Base-by-base conservation (phyloP, 768 basidiomycete species). In the Gyrodon lividus region DNA sequence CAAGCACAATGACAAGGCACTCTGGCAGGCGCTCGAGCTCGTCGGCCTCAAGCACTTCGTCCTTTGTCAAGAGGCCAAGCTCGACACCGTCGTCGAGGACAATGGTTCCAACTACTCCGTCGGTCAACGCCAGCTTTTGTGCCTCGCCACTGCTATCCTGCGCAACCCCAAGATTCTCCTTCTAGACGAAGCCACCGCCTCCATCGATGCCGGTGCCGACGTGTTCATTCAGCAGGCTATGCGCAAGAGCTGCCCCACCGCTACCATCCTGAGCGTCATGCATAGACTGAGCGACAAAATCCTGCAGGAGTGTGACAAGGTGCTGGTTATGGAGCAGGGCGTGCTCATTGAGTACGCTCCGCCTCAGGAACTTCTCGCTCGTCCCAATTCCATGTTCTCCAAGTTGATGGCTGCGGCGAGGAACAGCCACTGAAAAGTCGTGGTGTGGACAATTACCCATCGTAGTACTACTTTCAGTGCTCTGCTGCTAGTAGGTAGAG, bases 81-180 rank as follows among this genome's bases (percentile, higher is more conserved):
- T 61, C 58, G 89, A 94, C 51, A 95, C 94, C 0, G 71, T 74
- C 37, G 74, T 97, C 4, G 90, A 92, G 2, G 82, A 77, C 39
- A 82, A 79, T 45, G 93, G 93, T 1, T 82, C 86, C 5, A 85
- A 80, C 47, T 70, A 93, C 56, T 92, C 88, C 57, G 96, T 96
- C 37, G 95, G 95, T 6, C 95, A 98, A 73, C 82, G 82, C 62
- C 95, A 97, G 70, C 71, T 95, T 8, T 66, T 98, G 23, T 89
- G 90, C 14, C 84, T 69, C 37, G 65, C 67, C 20, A 57, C 54
- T 34, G 66, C 65, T 37, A 63, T 67, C 53, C 56, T 69, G 1
- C 61, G 68, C 42, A 65, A 69, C 40, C 68, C 65, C 19, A 63
- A 46, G 40, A 69, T 69, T 37, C 46, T 69, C 6, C 52, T 68